phyloP scores from a whole-genome alignment of 352 stramenopile species.

The Phytophthora hibernalis region DNA sequence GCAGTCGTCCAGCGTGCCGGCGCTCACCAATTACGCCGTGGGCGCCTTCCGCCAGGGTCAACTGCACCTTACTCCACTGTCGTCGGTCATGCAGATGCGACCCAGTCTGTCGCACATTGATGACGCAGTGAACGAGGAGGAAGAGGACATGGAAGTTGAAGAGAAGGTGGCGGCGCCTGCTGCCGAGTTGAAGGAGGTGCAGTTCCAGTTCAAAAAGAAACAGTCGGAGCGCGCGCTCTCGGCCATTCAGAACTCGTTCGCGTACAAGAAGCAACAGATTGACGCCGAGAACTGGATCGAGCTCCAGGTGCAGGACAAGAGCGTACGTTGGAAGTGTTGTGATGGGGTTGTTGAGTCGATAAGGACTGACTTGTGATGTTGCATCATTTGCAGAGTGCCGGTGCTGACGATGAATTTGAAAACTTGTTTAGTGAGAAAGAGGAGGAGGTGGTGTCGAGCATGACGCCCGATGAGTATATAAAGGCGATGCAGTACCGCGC shows the following conservation, averaged over 20 bases:
- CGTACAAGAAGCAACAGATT: conserved; percentile 86
- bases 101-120: conserved; percentile 83
- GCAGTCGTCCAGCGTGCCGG: conserved; percentile 66
- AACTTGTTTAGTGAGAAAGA: conserved; percentile 87
- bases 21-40: conserved; percentile 82
- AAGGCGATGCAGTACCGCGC: conserved; percentile 77
- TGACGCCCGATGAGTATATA: conserved; percentile 77
- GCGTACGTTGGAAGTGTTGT: conserved; percentile 42
- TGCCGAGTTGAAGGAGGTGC: conserved; percentile 77
- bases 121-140: conserved; percentile 72
- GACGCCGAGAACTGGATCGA: conserved; percentile 82
- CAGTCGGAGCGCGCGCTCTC: conserved; percentile 80
- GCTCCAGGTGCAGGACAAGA: conserved; percentile 74
- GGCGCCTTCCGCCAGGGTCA: conserved; percentile 84
- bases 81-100: conserved; percentile 81
- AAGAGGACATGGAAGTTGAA: conserved; percentile 67
- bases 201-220: conserved; percentile 91
- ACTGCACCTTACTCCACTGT: conserved; percentile 79
- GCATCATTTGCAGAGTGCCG: conserved; percentile 30
- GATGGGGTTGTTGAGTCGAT: conserved; percentile 7
- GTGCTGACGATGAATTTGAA: conserved; percentile 79
- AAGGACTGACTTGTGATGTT: neutral
- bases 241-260: conserved; percentile 86
- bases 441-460: conserved; percentile 71
- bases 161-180: conserved; percentile 56